Percentiles rank a stretch among this genome's conserved stretches.
These are phyloP conservation scores for Corymbia citriodora DNA, from an alignment of 441 rosid genomes.

Conservation along the genomic window DNA sequence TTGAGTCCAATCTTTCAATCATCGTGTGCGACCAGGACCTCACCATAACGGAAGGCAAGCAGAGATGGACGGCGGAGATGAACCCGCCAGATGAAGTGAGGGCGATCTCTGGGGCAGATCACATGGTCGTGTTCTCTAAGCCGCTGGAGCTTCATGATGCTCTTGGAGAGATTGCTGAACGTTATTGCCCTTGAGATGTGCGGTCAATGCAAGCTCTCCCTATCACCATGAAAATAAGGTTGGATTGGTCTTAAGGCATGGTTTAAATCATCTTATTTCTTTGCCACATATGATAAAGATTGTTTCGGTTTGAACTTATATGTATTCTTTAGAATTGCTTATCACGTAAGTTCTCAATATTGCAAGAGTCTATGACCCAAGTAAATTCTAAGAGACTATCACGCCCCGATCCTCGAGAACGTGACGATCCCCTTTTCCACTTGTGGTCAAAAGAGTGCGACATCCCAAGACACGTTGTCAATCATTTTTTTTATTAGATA, in stretches of 20 bases:
- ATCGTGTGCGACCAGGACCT: conserved; percentile 16
- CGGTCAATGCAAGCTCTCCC: neutral
- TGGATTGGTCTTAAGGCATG: neutral
- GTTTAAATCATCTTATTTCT: neutral
- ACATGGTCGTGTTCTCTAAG: conserved; percentile 35
- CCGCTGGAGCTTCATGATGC: conserved; percentile 17
- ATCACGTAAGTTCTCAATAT: neutral
- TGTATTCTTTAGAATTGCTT: neutral
- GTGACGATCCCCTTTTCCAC: too few relatives aligned
- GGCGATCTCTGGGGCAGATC: conserved; percentile 25
- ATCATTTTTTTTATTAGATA: too few relatives aligned
- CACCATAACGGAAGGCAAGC: neutral
- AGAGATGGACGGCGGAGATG: conserved; percentile 28
- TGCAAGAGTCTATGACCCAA: neutral
- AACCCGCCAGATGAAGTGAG: conserved; percentile 19
- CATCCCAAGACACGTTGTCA: too few relatives aligned
- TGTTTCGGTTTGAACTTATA: neutral
- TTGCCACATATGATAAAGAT: neutral
- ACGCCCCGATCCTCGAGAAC: too few relatives aligned
- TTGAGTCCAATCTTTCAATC: too few relatives aligned
- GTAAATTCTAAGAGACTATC: neutral
- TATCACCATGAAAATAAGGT: neutral
- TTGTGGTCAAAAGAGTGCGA: too few relatives aligned
- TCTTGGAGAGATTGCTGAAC: conserved; percentile 21
- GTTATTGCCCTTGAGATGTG: neutral